phyloP scores from a whole-genome alignment of 2,329 filamentous ascomycete species.

The Xylaria hypoxylon region DNA sequence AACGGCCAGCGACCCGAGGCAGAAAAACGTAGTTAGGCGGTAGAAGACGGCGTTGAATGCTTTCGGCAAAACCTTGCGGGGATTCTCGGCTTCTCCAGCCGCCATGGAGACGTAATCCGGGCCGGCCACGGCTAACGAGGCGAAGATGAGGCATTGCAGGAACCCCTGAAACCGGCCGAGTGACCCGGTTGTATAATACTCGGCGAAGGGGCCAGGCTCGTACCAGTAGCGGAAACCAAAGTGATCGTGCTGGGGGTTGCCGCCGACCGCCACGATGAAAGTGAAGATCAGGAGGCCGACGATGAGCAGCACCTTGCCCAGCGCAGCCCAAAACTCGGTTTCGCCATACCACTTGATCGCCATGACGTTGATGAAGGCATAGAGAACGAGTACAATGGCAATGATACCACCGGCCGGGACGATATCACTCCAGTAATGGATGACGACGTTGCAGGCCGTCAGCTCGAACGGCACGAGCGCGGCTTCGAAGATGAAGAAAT shows the following conservation, averaged over 20 bases:
- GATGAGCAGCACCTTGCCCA: constrained; percentile 79
- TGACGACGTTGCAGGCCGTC: constrained; percentile 71
- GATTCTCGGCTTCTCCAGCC: constrained; percentile 78
- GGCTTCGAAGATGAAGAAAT: constrained; percentile 79
- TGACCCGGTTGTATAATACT: constrained; percentile 71
- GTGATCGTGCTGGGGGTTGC: constrained; percentile 77
- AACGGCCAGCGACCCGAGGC: constrained; percentile 77
- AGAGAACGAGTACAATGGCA: constrained; percentile 66
- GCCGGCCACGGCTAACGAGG: constrained; percentile 73
- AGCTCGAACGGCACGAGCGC: constrained; percentile 76
- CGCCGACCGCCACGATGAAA: constrained; percentile 85
- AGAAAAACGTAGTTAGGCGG: constrained; percentile 79
- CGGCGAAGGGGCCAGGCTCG: constrained; percentile 76
- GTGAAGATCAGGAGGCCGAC: constrained; percentile 80
- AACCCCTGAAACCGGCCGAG: constrained; percentile 83
- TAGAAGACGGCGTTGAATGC: constrained; percentile 86
- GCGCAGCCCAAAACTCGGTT: constrained; percentile 79
- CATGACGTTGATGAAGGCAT: constrained; percentile 73
- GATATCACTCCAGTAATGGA: constrained; percentile 71
- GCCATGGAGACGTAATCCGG: constrained; percentile 71
- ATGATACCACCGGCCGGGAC: constrained; percentile 72
- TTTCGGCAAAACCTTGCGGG: constrained; percentile 74
- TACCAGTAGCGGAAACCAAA: constrained; percentile 79
- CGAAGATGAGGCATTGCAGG: constrained; percentile 77
- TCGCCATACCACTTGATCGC: constrained; percentile 81